Evolutionary conservation across 108 stramenopile species (phyloP).

Genomic region (Aurantiochytrium sp.): DNA sequence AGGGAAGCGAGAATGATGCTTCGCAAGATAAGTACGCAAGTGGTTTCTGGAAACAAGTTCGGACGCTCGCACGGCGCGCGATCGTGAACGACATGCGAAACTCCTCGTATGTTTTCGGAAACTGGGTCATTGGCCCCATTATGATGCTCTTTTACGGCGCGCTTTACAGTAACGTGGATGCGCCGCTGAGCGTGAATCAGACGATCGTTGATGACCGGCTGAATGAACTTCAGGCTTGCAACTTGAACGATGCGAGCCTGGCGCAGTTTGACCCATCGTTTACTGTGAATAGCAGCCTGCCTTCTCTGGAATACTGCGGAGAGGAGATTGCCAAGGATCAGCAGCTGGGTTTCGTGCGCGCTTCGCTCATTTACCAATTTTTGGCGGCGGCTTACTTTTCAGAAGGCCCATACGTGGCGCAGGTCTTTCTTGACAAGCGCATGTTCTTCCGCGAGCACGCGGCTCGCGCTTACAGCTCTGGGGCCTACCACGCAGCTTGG

Average conservation of each 20-base stretch:
- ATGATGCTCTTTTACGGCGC: slow-evolving; percentile 17
- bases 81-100: slow-evolving; percentile 10
- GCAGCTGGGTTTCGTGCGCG: not conserved
- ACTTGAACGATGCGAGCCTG: not conserved
- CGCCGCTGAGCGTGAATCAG: not conserved
- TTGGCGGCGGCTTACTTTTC: slow-evolving; percentile 5
- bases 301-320: not conserved
- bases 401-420: not conserved
- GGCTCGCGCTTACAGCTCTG: not conserved
- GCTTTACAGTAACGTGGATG: not conserved
- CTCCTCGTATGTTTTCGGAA: slow-evolving; percentile 10
- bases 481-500: not conserved
- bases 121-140: slow-evolving; percentile 13
- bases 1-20: not conserved
- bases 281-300: not conserved
- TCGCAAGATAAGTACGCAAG: not conserved
- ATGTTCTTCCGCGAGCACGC: slow-evolving; percentile 15
- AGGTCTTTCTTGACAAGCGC: not conserved
- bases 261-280: not conserved
- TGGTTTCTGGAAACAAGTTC: not conserved
- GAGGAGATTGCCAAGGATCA: not conserved
- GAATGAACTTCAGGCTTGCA: not conserved
- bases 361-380: not conserved
- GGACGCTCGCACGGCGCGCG: not conserved
- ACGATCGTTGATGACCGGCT: not conserved